A percentile compares a stretch with the other conserved stretches of the same genome.
Conservation (phyloP, 139 green algal species). For the Zygnema circumcarinatum region DNA sequence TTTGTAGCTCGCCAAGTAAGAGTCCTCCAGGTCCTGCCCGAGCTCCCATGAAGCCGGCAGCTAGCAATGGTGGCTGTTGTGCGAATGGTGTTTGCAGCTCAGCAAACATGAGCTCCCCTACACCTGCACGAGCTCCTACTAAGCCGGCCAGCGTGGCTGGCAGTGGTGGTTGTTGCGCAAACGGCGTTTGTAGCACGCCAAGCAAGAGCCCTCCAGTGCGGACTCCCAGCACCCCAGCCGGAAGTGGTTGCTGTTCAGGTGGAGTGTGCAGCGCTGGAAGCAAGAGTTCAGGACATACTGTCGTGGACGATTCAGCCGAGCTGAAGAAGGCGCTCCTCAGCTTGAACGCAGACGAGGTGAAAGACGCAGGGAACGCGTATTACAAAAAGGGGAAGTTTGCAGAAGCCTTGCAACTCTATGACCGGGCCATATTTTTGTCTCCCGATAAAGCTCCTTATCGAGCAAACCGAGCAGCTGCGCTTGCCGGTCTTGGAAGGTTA, state of each 20-base stretch:
- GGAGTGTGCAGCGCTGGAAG: neutral
- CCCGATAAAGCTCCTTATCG: constrained; percentile 23
- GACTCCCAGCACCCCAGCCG: neutral
- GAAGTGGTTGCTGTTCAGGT: neutral
- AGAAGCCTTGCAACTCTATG: constrained; percentile 34
- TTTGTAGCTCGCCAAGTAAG: neutral
- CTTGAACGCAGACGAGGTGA: constrained; percentile 8
- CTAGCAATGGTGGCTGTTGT: neutral
- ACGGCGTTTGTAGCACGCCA: neutral
- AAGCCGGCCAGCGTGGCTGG: no score
- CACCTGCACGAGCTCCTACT: neutral
- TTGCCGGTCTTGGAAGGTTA: constrained; percentile 14
- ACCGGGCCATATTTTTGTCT: constrained; percentile 11
- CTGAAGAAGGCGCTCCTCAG: neutral
- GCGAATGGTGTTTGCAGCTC: neutral
- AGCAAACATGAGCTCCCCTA: neutral
- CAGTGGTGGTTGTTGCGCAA: neutral
- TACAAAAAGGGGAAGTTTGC: constrained; percentile 22
- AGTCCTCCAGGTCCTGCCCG: no score
- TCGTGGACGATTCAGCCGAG: neutral
- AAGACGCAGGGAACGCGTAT: constrained; percentile 19
- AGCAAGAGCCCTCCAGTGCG: neutral
- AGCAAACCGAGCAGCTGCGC: constrained; percentile 35
- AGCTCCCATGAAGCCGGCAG: neutral
- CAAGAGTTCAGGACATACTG: no score